Evolutionary conservation across 2,329 filamentous ascomycete species (phyloP).

Genomic region (Calonectria pauciramosa): DNA sequence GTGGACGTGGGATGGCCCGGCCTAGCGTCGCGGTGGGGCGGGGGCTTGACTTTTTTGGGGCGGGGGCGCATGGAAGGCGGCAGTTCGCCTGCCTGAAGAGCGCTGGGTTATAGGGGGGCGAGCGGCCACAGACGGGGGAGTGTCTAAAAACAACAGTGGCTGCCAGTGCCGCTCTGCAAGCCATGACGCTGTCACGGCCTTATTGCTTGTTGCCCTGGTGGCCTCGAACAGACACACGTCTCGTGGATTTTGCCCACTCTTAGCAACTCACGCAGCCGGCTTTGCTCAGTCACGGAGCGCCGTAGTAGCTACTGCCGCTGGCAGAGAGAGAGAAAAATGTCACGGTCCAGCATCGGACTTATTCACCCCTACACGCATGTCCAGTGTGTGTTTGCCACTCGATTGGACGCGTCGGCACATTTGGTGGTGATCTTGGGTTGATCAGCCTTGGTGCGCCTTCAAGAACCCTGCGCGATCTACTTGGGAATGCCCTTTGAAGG

Average conservation of each 20-base stretch:
- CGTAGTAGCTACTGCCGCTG: neutral
- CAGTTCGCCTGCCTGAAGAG: neutral
- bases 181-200: neutral
- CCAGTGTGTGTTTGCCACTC: neutral
- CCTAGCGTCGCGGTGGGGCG: neutral
- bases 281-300: neutral
- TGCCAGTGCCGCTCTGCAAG: neutral
- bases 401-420: neutral
- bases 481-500: neutral
- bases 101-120: neutral
- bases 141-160: neutral
- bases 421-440: neutral
- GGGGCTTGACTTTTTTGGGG: neutral
- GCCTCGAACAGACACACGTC: neutral
- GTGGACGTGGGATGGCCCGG: constrained; percentile 20
- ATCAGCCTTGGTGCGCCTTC: neutral
- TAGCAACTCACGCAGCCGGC: neutral
- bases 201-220: neutral
- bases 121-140: neutral
- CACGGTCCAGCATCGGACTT: neutral
- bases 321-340: neutral
- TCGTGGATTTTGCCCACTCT: neutral
- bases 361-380: neutral
- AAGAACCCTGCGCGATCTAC: constrained; percentile 4
- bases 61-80: neutral